Conservation (phyloP, 2,329 filamentous ascomycete species). For the Alternaria dauci region DNA sequence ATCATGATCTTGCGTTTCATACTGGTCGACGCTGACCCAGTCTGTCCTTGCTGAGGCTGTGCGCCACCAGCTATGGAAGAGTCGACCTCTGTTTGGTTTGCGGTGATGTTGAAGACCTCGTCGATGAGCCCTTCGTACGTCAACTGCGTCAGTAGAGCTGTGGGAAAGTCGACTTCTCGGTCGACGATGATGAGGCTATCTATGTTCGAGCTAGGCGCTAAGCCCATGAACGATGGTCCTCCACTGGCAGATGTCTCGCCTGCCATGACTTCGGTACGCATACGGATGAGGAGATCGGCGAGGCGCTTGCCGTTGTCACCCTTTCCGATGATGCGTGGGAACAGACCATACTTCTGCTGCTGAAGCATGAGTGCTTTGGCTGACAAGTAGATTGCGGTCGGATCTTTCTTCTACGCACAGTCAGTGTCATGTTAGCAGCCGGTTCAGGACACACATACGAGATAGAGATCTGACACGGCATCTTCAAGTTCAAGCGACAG, state of each 20-base stretch:
- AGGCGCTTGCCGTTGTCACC: conserved; percentile 92
- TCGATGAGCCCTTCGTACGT: conserved; percentile 97
- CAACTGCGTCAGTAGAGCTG: conserved; percentile 88
- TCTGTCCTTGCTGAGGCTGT: conserved; percentile 65
- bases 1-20: conserved; percentile 87
- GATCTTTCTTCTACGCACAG: conserved; percentile 73
- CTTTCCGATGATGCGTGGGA: conserved; percentile 93
- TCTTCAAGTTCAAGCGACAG: conserved; percentile 90
- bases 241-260: conserved; percentile 73
- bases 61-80: conserved; percentile 85
- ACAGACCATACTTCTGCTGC: conserved; percentile 89
- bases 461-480: conserved; percentile 85
- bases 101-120: conserved; percentile 88
- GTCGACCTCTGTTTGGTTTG: conserved; percentile 93
- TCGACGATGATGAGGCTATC: conserved; percentile 96
- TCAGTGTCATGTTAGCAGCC: conserved; percentile 30
- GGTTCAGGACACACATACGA: conserved; percentile 60
- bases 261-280: conserved; percentile 87
- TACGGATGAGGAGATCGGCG: conserved; percentile 84
- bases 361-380: conserved; percentile 94
- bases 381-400: conserved; percentile 86
- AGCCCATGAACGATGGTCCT: conserved; percentile 65
- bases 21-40: conserved; percentile 56
- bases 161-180: conserved; percentile 92
- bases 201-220: conserved; percentile 84